Evolutionary conservation across 1,284 basidiomycete genomes (phyloP), one percentile per base, ranked within the genome.

Genomic region (Apiotrichum veenhuisii): DNA sequence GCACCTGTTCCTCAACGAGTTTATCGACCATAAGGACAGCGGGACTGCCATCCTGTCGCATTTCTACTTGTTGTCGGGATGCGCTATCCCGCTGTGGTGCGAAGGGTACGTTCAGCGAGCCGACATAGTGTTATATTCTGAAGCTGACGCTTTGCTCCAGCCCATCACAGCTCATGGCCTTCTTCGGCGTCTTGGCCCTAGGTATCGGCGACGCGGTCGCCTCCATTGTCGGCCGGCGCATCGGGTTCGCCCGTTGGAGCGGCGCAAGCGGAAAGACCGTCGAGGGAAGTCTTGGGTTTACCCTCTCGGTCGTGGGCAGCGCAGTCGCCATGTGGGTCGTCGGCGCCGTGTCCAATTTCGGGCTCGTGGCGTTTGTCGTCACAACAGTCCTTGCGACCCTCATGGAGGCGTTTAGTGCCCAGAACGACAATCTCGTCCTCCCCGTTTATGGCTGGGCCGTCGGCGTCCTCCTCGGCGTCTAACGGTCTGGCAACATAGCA

Each of bases 1-100:
- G 26, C 96, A 99, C 78, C 80, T 98, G 59, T 99, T 99, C 78
- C 87, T 98, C 83, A 89, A 88, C 78, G 95, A 98, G 76, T 99
- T 99, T 71, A 80, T 98, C 70, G 96, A 99, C 82, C 77, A 88
- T 66, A 93, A 94, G 79, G 96, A 99, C 75, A 84, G 87, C 47
- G 96, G 96, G 7, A 96, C 95, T 11, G 96, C 94, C 14, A 96
- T 98, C 66, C 77, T 99, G 61, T 93, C 90, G 69, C 96, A 98
- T 76, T 98, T 98, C 70, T 99, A 98, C 79, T 80, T 99, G 46
- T 79, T 99, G 53, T 92, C 91, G 0, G 96, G 96, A 0, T 98
- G 94, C 76, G 93, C 95, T 3, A 86, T 87, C 7, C 87, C 89
- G 22, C 73, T 98, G 25, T 99, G 96, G 96, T 82, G 98, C 52